Base-by-base conservation (phyloP, 2,329 filamentous ascomycete genomes). In the Coniella vitis region DNA sequence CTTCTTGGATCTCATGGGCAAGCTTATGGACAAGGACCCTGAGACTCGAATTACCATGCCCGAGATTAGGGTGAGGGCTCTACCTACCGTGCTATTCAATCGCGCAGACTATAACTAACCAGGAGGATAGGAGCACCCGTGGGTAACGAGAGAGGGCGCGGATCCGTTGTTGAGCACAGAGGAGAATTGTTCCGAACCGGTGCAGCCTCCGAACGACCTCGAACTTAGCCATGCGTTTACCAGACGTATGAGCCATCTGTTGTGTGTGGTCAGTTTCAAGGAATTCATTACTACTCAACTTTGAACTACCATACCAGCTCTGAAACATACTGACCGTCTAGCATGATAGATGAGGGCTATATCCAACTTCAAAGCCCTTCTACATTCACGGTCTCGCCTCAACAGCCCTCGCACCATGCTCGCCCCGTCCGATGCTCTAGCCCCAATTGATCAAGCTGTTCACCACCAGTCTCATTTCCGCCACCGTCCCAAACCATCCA, bases 141-240 rank as follows among this genome's bases (percentile, higher is more conserved):
- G 93, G 93, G 89, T 98, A 13, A 97, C 91, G 5, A 86, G 81
- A 60, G 69, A 78, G 48, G 90, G 89, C 13, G 76, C 71, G 7
- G 91, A 97, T 64, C 81, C 81, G 53, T 71, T 98, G 13, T 74
- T 97, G 12, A 80, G 88, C 7, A 77, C 80, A 38, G 86, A 90
- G 55, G 90, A 96, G 61, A 98, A 98, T 58, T 94, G 87, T 38
- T 79, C 84, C 10, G 77, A 90, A 55, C 71, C 89, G 14, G 74
- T 97, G 29, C 87, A 90, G 53, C 79, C 83, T 4, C 91, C 91
- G 1, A 97, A 91, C 49, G 87, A 93, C 57, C 83, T 90, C 48
- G 93, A 98, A 67, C 79, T 96, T 61, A 89, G 89, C 59, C 82
- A 86, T 55, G 93, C 93, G 13, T 94, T 97, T 55, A 97, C 93